Conservation (phyloP, 306 rosid species). For the Phaseolus lunatus region DNA sequence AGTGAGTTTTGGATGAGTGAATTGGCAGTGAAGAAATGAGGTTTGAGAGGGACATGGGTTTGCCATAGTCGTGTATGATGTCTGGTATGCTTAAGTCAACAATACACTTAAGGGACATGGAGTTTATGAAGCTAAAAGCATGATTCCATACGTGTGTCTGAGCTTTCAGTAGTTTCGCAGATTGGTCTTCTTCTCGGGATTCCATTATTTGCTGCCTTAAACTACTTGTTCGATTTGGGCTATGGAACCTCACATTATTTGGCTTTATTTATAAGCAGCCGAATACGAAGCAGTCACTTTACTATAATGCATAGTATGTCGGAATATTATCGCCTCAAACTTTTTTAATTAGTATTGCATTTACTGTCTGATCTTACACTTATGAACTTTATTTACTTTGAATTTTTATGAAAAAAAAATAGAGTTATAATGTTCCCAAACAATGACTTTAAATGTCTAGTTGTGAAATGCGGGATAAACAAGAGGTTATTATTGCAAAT, state of each 20-base stretch:
- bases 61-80: conserved; percentile 37
- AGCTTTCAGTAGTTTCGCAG: conserved; percentile 32
- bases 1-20: not conserved
- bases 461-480: too few species aligned
- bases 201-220: conserved; percentile 22
- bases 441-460: too few species aligned
- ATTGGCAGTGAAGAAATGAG: conserved; percentile 38
- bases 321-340: too few species aligned
- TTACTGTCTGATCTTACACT: too few species aligned
- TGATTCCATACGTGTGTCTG: conserved; percentile 41
- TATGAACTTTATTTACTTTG: too few species aligned
- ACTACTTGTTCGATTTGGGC: not conserved
- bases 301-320: too few species aligned
- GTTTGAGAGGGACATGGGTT: conserved; percentile 33
- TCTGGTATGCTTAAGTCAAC: conserved; percentile 45
- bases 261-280: not conserved
- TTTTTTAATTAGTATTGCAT: too few species aligned
- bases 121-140: conserved; percentile 37
- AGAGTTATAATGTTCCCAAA: too few species aligned
- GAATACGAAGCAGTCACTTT: too few species aligned
- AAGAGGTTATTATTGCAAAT: too few species aligned
- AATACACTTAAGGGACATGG: conserved; percentile 40
- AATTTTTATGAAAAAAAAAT: too few species aligned
- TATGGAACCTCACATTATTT: not conserved
- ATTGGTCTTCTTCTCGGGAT: not conserved